Evolutionary conservation across 495 filamentous ascomycete species (phyloP).

Genomic region (Aspergillus cavernicola): DNA sequence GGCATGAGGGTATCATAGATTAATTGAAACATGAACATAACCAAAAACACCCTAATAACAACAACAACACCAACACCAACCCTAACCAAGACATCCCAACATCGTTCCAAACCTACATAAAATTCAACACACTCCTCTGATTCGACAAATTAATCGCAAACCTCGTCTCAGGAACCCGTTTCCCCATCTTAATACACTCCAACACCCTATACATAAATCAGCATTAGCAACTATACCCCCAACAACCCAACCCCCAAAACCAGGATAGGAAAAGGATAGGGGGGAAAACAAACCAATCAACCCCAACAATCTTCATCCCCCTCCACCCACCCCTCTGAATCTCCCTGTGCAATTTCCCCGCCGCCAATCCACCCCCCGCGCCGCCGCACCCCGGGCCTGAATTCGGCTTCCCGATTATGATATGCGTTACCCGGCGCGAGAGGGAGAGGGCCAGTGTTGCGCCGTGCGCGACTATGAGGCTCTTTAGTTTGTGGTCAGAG

Average conservation of each 20-base stretch:
- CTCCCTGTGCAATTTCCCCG: conserved; percentile 79
- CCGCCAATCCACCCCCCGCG: conserved; percentile 75
- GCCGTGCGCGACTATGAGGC: conserved; percentile 69
- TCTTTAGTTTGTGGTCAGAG: conserved; percentile 84
- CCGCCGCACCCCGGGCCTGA: conserved; percentile 37
- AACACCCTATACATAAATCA: conserved; percentile 52
- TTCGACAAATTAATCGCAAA: conserved; percentile 60
- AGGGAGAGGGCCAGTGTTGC: conserved; percentile 64
- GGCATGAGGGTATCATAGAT: conserved; percentile 23
- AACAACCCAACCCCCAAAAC: too few species aligned
- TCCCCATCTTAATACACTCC: conserved; percentile 74
- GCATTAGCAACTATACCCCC: not conserved
- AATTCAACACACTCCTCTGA: conserved; percentile 58
- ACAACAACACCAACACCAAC: too few species aligned
- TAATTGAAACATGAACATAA: conserved; percentile 6
- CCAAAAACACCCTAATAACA: too few species aligned
- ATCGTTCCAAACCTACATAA: conserved; percentile 24
- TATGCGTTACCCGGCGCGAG: conserved; percentile 77
- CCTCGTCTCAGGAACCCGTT: conserved; percentile 66
- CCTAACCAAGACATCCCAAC: not conserved
- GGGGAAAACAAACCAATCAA: conserved; percentile 65
- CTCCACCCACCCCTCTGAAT: conserved; percentile 54
- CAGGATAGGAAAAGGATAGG: conserved; percentile 2
- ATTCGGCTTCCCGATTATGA: conserved; percentile 69
- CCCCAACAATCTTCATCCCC: conserved; percentile 75